These are phyloP conservation scores for Pseudogymnoascus sp. DNA, from an alignment of 2,329 filamentous ascomycete species.

Conservation along the genomic window DNA sequence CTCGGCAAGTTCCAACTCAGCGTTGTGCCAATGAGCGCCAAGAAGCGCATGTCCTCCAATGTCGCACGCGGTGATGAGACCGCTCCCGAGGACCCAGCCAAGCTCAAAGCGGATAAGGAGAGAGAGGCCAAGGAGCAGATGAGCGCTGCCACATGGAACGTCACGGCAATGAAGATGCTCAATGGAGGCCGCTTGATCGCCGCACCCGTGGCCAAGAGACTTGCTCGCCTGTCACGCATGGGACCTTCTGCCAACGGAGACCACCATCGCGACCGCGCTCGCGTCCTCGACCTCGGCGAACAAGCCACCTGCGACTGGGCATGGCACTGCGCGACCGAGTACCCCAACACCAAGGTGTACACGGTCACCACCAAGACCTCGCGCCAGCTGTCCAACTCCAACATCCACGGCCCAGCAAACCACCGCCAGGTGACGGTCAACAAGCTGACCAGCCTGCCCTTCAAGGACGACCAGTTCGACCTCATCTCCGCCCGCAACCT, in stretches of 20 bases:
- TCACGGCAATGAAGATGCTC: constrained; percentile 53
- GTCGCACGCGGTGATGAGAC: constrained; percentile 66
- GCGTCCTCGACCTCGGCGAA: constrained; percentile 81
- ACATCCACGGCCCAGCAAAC: constrained; percentile 77
- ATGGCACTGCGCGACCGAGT: constrained; percentile 84
- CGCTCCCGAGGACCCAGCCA: constrained; percentile 55
- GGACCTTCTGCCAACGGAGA: constrained; percentile 38
- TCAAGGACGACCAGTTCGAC: constrained; percentile 80
- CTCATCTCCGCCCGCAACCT: constrained; percentile 84
- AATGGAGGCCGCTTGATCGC: constrained; percentile 60
- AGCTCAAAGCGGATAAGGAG: constrained; percentile 66
- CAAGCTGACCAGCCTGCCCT: constrained; percentile 73
- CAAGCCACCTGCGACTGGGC: constrained; percentile 87
- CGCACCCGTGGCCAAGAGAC: constrained; percentile 56
- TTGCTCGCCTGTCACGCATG: constrained; percentile 49
- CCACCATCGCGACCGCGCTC: constrained; percentile 51
- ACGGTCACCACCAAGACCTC: constrained; percentile 74
- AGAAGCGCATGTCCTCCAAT: constrained; percentile 65
- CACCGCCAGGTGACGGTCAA: constrained; percentile 77
- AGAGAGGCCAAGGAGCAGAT: constrained; percentile 71
- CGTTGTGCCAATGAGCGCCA: constrained; percentile 60
- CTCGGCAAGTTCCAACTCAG: constrained; percentile 78
- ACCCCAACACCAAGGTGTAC: constrained; percentile 78
- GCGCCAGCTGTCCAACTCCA: constrained; percentile 63
- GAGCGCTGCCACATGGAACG: constrained; percentile 53